These are phyloP conservation scores for Musa balbisiana DNA, from an alignment of 202 grass and related monocot species.

Conservation along the genomic window DNA sequence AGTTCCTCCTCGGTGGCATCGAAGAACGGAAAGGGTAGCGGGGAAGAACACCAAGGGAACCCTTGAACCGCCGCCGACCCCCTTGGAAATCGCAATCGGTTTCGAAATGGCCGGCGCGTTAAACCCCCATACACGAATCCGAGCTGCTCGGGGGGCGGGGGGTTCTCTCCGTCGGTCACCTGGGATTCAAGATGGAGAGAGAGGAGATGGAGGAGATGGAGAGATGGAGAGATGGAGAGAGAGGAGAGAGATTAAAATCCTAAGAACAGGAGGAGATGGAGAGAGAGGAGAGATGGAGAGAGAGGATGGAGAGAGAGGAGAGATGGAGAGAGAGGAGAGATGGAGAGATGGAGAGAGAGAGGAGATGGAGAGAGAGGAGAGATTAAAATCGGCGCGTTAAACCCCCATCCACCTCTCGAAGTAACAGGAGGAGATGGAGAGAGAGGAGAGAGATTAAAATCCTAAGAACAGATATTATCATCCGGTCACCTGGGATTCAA, in stretches of 20 bases:
- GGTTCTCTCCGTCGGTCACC: too few relatives aligned
- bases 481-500: constrained; percentile 13
- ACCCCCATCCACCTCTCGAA: not conserved
- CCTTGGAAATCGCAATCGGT: constrained; percentile 6
- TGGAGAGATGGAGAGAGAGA: too few relatives aligned
- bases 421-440: too few relatives aligned
- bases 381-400: not conserved
- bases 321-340: too few relatives aligned
- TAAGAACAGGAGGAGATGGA: too few relatives aligned
- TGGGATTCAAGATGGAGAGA: too few relatives aligned
- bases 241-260: too few relatives aligned
- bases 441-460: not conserved
- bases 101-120: not conserved
- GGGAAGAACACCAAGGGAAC: constrained; percentile 17
- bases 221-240: too few relatives aligned
- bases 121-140: constrained; percentile 3
- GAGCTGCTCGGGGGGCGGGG: not conserved
- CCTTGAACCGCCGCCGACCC: constrained; percentile 8
- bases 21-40: constrained; percentile 9
- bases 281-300: too few relatives aligned
- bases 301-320: too few relatives aligned
- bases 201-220: too few relatives aligned
- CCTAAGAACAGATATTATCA: constrained; percentile 19
- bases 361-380: too few relatives aligned
- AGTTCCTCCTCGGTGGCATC: constrained; percentile 5